Conservation (phyloP, 2,329 filamentous ascomycete species). For the Volutella citrinella region DNA sequence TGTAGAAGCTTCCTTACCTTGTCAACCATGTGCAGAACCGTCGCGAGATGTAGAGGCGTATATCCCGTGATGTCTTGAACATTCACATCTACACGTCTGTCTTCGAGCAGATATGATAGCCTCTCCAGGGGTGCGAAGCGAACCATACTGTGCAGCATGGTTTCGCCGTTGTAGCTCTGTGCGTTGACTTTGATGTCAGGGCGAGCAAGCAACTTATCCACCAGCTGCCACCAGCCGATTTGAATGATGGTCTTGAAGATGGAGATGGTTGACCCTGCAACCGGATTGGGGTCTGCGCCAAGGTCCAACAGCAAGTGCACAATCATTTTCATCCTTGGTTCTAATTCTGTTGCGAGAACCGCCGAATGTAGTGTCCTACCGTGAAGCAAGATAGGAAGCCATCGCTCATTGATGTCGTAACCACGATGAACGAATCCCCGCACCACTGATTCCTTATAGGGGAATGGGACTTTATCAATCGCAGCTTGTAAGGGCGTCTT, state of each 20-base stretch:
- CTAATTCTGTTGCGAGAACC: background rate
- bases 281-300: constrained; percentile 1
- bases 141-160: constrained; percentile 1
- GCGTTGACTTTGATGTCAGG: constrained; percentile 1
- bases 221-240: background rate
- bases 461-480: background rate
- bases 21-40: background rate
- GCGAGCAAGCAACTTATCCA: constrained; percentile 1
- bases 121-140: background rate
- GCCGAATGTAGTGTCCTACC: background rate
- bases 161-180: background rate
- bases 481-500: too few relatives aligned
- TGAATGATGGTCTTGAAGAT: background rate
- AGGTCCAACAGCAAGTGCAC: constrained; percentile 2
- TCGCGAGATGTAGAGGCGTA: constrained; percentile 2
- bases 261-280: background rate
- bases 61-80: constrained; percentile 1
- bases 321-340: background rate
- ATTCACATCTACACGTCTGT: background rate
- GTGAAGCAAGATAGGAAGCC: background rate
- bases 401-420: constrained; percentile 4
- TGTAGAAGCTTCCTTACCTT: background rate
- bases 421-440: background rate
- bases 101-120: background rate
- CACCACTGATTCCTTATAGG: background rate